Percentiles rank a stretch among this genome's conserved stretches.
These are phyloP conservation scores for Martiniozyma asiatica DNA, from an alignment of 1,139 yeast species.

Conservation along the genomic window DNA sequence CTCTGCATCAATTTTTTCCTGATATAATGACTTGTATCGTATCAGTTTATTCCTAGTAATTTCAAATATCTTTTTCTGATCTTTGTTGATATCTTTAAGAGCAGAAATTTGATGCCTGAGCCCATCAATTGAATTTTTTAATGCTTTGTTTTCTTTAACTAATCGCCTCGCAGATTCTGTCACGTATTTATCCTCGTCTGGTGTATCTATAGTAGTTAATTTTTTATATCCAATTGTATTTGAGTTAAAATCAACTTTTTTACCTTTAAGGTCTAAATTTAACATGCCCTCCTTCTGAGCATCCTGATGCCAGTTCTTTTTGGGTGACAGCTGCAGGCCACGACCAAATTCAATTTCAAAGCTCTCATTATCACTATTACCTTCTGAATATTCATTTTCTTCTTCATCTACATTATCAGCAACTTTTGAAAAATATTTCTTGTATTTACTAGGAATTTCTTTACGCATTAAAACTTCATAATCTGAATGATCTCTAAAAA, in stretches of 20 bases:
- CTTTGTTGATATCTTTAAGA: conserved; percentile 2
- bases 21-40: no score
- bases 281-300: no score
- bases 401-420: conserved; percentile 1
- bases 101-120: conserved; percentile 1
- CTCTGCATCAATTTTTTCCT: no score
- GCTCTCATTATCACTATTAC: no score
- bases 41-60: conserved; percentile 2
- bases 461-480: conserved; percentile 19
- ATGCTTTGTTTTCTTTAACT: conserved; percentile 4
- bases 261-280: no score
- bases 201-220: no score
- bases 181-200: no score
- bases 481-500: conserved; percentile 17
- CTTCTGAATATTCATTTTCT: conserved; percentile 4
- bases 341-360: conserved; percentile 12
- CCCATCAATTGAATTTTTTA: conserved; percentile 2
- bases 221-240: no score
- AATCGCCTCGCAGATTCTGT: conserved; percentile 1
- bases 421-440: conserved; percentile 12
- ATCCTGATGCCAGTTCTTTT: no score
- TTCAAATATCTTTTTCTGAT: conserved; percentile 2
- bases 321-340: no score
- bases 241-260: no score
- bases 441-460: conserved; percentile 18